Base-by-base conservation (phyloP, 306 rosid species). In the Abrus pulchellus region DNA sequence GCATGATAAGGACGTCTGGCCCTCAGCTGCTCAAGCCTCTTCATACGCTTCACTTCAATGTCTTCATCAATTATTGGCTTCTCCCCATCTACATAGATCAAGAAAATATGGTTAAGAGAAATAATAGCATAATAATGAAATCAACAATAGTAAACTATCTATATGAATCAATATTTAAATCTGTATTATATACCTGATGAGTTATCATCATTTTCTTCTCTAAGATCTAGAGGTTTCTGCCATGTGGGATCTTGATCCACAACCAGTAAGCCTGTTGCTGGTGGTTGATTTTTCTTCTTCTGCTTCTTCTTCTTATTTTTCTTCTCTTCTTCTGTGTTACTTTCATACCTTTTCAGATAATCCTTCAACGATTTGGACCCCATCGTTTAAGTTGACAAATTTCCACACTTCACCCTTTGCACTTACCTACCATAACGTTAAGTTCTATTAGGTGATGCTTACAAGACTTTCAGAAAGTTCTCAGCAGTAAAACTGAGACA, bases 191-290 rank as follows among this genome's bases (percentile, higher is more conserved):
- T 66, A 92, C 94, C 92, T 6, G 90, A 84, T 1, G 92, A 85
- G 53, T 87, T 77, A 4, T 77, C 81, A 9, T 77, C 85, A 3
- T 85, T 83, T 72, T 92, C 97, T 81, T 87, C 97, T 77, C 57
- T 90, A 48, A 89, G 65, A 62, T 86, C 86, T n/a, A 94, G 44
- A 9, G 95, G 94, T 74, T 91, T 94, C 84, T 89, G 94, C 97
- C 96, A 94, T 32, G 85, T 70, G n/a, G 97, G 98, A 40, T 94
- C 98, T 83, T 91, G 91, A 68, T 94, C 94, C 65, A 92, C 92
- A 9, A 94, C 92, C 34, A 89, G 73, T 80, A 92, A 85, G 27
- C 97, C 90, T 13, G 73, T 53, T 36, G 89, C 83, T 56, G 84
- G 90, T 6, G 88, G 81, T 54, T 82, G 88, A 71, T 59, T 57